Evolutionary conservation across 169 alveolate species (phyloP).

Genomic region (Amoebophrya sp.): DNA sequence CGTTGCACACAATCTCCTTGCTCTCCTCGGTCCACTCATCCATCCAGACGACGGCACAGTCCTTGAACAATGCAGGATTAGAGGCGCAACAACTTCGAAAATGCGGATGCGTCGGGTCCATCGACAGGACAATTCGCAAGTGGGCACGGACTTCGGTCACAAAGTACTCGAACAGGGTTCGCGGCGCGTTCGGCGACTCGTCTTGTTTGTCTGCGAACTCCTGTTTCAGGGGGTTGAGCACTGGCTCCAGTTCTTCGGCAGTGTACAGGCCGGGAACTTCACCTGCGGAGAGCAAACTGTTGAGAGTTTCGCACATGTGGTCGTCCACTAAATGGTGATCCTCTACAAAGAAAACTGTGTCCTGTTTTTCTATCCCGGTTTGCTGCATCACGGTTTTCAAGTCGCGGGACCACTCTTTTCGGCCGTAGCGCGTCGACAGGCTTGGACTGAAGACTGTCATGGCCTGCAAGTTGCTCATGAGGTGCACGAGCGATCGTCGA

Average conservation of each 20-base stretch:
- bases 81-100: constrained; percentile 63
- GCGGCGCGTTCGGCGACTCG: constrained; percentile 38
- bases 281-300: constrained; percentile 75
- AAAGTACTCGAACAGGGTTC: constrained; percentile 75
- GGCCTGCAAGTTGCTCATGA: constrained; percentile 67
- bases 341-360: constrained; percentile 65
- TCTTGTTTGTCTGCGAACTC: constrained; percentile 59
- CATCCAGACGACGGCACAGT: constrained; percentile 72
- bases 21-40: constrained; percentile 54
- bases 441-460: constrained; percentile 66
- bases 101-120: constrained; percentile 72
- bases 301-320: constrained; percentile 68
- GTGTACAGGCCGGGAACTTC: constrained; percentile 79
- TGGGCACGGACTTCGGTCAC: constrained; percentile 65
- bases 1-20: constrained; percentile 37
- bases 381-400: constrained; percentile 63
- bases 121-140: constrained; percentile 63
- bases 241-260: constrained; percentile 79
- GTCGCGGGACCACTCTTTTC: constrained; percentile 61
- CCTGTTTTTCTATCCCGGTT: constrained; percentile 68
- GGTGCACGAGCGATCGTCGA: constrained; percentile 59
- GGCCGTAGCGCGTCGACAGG: constrained; percentile 66
- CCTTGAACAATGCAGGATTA: constrained; percentile 74
- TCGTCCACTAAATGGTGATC: constrained; percentile 73
- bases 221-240: constrained; percentile 58